Evolutionary conservation across 768 basidiomycete species (phyloP), one percentile per base, ranked within the genome.

Genomic region (Mycena galopus): DNA sequence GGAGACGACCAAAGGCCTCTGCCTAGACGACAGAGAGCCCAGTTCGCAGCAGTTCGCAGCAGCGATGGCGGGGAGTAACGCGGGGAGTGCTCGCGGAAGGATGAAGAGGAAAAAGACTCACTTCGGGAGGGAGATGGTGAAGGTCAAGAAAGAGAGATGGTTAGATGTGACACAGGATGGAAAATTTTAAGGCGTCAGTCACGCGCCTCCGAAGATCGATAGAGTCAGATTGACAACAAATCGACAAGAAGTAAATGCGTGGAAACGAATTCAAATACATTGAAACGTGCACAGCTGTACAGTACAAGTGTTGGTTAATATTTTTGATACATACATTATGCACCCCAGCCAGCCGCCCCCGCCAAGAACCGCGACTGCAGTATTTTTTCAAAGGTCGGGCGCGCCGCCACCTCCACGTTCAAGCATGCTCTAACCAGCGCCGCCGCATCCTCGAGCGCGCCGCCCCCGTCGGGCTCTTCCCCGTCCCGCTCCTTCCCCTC

Each of bases 381-480:
- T 63, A 98, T 89, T 78, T 87, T 87, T 77, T 96, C 95, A 79
- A 97, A 98, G 6, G 93, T 92, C 19, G 97, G 97, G 65, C 97
- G 89, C 27, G 91, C 90, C 42, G 80, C 82, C 44, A 94, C 88
- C 42, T 94, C 91, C n/a, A 97, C 88, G 75, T 91, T 91, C 53
- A 99, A 85, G 81, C 98, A 98, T 37, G 93, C 90, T 67, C 89
- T 85, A 17, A 98, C 96, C 58, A 98, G 88, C 35, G 90, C 90
- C 53, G 94, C 92, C 2, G 95, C 98, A 77, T 97, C 96, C 17
- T 90, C 92, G 42, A 97, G 86, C 10, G 90, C 86, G 7, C 96
- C 94, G 39, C 96, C 96, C 4, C 94, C 95, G 79, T 97, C 96
- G 7, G 75, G 72, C 78, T 96, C 96, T 77, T 90, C 88, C 6